phyloP scores from a whole-genome alignment of 1,284 basidiomycete species.

The Marasmius sp. region DNA sequence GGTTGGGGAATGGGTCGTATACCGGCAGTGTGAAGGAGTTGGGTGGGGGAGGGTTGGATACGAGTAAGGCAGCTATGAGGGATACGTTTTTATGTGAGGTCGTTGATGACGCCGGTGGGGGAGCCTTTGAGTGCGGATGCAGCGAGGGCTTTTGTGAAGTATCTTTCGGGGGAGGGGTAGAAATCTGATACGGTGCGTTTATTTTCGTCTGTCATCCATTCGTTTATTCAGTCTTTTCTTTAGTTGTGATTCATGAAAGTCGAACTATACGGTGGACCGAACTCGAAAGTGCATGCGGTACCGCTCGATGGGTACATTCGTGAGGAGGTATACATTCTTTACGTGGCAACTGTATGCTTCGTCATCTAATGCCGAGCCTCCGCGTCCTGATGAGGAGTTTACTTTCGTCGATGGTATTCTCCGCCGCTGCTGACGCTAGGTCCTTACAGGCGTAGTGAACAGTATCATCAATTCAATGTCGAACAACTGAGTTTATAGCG shows the following conservation, averaged over 20 bases:
- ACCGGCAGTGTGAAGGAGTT: slow-evolving; percentile 2
- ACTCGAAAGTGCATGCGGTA: slow-evolving; percentile 24
- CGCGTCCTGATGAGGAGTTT: slow-evolving; percentile 23
- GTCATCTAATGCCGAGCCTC: slow-evolving; percentile 18
- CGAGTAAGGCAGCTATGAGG: not conserved
- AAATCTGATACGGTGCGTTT: slow-evolving; percentile 6
- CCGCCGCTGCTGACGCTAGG: no score
- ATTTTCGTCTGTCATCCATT: no score
- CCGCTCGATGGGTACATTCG: slow-evolving; percentile 23
- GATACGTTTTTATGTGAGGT: slow-evolving; percentile 31
- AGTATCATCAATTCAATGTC: no score
- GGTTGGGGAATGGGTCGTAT: slow-evolving; percentile 28
- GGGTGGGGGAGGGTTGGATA: not conserved
- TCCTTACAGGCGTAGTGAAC: no score
- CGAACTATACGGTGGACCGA: slow-evolving; percentile 24
- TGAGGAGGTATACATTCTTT: slow-evolving; percentile 21
- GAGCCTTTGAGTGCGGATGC: slow-evolving; percentile 18
- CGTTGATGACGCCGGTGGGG: slow-evolving; percentile 16
- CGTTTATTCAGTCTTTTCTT: no score
- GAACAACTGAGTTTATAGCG: no score
- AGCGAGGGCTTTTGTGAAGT: slow-evolving; percentile 14
- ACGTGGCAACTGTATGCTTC: slow-evolving; percentile 28
- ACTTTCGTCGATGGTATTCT: no score
- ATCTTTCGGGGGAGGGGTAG: slow-evolving; percentile 14
- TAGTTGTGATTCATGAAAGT: slow-evolving; percentile 24